Conservation (phyloP, 768 basidiomycete genomes). For the Psilocybe azurescens region DNA sequence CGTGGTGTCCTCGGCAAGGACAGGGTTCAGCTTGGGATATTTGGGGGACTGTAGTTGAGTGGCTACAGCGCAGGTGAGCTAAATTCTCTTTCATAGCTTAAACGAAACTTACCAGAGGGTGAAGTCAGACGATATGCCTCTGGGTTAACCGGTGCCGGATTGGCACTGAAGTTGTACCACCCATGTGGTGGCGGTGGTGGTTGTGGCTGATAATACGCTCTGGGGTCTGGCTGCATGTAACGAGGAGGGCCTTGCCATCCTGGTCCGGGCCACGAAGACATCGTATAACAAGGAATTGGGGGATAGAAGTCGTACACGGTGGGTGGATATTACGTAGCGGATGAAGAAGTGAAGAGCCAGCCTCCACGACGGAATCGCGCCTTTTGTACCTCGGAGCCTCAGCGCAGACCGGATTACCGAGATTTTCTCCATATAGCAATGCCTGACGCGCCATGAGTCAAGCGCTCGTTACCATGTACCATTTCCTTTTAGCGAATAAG, state of each 20-base stretch:
- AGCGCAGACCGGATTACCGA: background rate
- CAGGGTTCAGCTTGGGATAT: slow-evolving; percentile 57
- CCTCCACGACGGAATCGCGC: background rate
- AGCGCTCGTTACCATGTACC: slow-evolving; percentile 5
- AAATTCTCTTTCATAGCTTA: background rate
- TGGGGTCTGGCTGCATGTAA: slow-evolving; percentile 7
- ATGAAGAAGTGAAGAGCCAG: background rate
- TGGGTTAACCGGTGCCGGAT: background rate
- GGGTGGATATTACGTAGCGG: background rate
- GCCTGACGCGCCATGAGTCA: slow-evolving; percentile 1
- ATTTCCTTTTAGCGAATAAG: background rate
- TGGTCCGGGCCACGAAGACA: slow-evolving; percentile 8
- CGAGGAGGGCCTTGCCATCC: slow-evolving; percentile 9
- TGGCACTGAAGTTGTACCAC: slow-evolving; percentile 5
- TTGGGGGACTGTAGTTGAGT: slow-evolving; percentile 32
- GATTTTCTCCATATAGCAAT: slow-evolving; percentile 1
- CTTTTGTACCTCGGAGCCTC: slow-evolving; percentile 2
- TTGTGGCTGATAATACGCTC: background rate
- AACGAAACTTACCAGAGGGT: background rate
- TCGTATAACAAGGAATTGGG: background rate
- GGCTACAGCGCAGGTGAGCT: background rate
- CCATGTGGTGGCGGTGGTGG: slow-evolving; percentile 4
- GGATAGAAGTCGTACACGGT: background rate
- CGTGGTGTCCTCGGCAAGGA: slow-evolving; percentile 57
- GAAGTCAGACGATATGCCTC: slow-evolving; percentile 3